phyloP scores from a whole-genome alignment of 2,329 filamentous ascomycete genomes.

The Aspergillus spinulosporus region DNA sequence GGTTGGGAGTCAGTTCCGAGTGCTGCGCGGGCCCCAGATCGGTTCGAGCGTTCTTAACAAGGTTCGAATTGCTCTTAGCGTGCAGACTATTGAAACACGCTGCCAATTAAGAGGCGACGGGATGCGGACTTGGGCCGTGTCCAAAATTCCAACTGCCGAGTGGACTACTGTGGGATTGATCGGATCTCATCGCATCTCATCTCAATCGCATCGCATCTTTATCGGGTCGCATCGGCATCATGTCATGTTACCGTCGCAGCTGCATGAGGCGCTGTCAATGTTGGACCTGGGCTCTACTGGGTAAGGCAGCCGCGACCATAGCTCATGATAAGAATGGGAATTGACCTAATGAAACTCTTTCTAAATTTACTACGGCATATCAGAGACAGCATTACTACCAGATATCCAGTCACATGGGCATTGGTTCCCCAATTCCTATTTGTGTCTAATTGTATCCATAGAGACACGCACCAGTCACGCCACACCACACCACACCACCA shows the following conservation, averaged over 20 bases:
- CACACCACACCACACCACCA: background rate
- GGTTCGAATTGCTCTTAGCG: conserved; percentile 3
- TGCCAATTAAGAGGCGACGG: background rate
- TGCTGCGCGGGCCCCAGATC: background rate
- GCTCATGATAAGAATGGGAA: background rate
- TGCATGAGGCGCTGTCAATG: background rate
- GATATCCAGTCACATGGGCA: background rate
- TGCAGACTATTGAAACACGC: conserved; percentile 5
- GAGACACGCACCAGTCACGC: background rate
- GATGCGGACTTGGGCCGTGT: background rate
- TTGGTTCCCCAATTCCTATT: background rate
- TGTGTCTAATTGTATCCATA: background rate
- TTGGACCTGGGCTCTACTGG: background rate
- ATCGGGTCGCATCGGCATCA: background rate
- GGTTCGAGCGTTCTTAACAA: background rate
- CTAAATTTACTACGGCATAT: background rate
- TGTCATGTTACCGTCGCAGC: background rate
- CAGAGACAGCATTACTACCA: background rate
- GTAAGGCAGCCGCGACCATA: background rate
- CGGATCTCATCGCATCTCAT: conserved; percentile 13
- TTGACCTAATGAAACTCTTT: no score
- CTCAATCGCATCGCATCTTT: background rate
- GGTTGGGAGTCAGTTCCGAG: conserved; percentile 1
- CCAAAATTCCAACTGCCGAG: conserved; percentile 1
- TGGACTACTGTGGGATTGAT: background rate